These are phyloP conservation scores for Neurospora sp. DNA, from an alignment of 495 filamentous ascomycete genomes.

Conservation along the genomic window DNA sequence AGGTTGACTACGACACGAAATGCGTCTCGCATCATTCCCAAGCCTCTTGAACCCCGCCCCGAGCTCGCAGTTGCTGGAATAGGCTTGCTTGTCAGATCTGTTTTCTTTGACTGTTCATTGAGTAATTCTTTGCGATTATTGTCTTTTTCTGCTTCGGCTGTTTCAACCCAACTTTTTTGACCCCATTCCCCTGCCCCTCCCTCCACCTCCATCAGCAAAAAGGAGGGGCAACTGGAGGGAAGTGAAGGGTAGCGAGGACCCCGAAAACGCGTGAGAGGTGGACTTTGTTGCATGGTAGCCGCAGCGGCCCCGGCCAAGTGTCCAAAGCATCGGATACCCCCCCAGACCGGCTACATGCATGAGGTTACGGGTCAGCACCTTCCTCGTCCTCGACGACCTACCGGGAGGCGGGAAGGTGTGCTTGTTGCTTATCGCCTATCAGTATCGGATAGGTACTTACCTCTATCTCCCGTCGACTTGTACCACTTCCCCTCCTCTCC, in stretches of 20 bases:
- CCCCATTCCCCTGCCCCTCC: neutral
- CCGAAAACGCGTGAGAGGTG: neutral
- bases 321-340: neutral
- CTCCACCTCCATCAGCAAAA: neutral
- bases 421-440: neutral
- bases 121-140: neutral
- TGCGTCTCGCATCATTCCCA: neutral
- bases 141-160: neutral
- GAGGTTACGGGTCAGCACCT: neutral
- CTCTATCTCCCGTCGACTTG: neutral
- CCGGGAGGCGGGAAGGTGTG: neutral
- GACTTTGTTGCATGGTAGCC: neutral
- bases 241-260: neutral
- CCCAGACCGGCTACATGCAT: neutral
- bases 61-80: neutral
- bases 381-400: neutral
- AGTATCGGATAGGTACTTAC: neutral
- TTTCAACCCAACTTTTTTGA: neutral
- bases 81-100: neutral
- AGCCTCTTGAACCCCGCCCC: neutral
- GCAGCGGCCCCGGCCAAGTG: neutral
- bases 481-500: neutral
- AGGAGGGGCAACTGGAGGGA: neutral
- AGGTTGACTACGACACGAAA: neutral
- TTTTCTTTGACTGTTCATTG: neutral